Evolutionary conservation across 495 filamentous ascomycete genomes (phyloP).

Genomic region (Apiosordaria backusii): DNA sequence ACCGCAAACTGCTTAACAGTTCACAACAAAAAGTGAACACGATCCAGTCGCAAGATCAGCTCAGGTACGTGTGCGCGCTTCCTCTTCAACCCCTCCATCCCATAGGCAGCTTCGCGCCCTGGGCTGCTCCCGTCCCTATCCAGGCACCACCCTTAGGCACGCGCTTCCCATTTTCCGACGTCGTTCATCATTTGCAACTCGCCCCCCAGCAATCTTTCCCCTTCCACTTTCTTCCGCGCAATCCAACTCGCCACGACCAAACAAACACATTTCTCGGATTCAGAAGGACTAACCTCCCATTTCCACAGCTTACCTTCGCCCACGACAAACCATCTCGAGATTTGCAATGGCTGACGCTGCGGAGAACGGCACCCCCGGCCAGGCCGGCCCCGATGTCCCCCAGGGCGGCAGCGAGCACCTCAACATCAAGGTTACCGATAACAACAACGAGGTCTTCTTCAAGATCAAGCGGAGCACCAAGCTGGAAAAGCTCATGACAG

Average conservation of each 20-base stretch:
- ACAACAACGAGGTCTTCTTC: conserved; percentile 99
- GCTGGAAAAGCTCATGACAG: conserved; percentile 97
- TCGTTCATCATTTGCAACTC: neutral
- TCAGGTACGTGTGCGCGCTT: neutral
- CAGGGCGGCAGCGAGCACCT: conserved; percentile 68
- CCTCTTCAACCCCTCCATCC: neutral
- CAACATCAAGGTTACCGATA: conserved; percentile 99
- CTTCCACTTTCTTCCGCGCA: neutral
- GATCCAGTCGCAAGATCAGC: neutral
- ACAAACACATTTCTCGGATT: no score
- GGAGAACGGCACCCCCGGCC: conserved; percentile 56
- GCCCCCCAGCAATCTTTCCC: no score
- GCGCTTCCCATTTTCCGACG: neutral
- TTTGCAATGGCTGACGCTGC: conserved; percentile 52
- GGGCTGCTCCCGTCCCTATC: neutral
- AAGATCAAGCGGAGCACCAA: conserved; percentile 98
- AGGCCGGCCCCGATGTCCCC: conserved; percentile 41
- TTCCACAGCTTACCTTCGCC: neutral
- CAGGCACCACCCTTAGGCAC: neutral
- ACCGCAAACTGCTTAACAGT: neutral
- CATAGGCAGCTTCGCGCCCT: neutral
- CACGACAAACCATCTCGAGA: conserved; percentile 24
- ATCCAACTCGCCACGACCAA: neutral
- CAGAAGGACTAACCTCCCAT: neutral
- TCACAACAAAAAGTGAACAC: neutral